phyloP scores from a whole-genome alignment of 345 rosid species.

The Limnanthes douglasii region DNA sequence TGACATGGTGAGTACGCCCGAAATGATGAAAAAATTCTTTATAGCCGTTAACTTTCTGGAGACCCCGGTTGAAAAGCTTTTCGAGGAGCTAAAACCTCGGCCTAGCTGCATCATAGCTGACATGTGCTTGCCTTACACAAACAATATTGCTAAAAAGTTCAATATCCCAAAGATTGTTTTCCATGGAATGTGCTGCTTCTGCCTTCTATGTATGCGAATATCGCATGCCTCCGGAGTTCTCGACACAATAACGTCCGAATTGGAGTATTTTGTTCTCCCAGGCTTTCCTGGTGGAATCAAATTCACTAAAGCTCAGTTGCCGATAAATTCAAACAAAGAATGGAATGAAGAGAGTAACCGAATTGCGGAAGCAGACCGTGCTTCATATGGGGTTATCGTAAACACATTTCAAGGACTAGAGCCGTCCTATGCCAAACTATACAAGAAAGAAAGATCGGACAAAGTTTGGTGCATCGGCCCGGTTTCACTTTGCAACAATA shows the following conservation, averaged over 20 bases:
- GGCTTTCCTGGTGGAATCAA: slow-evolving; percentile 12
- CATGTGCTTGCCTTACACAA: slow-evolving; percentile 17
- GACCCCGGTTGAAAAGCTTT: slow-evolving; percentile 11
- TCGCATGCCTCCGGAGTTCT: slow-evolving; percentile 9
- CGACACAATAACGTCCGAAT: slow-evolving; percentile 4
- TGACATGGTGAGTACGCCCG: slow-evolving; percentile 15
- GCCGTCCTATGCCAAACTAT: slow-evolving; percentile 15
- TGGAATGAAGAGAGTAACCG: slow-evolving; percentile 3
- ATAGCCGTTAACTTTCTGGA: slow-evolving; percentile 12
- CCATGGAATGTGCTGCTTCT: slow-evolving; percentile 25
- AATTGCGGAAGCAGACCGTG: slow-evolving; percentile 7
- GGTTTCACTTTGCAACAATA: slow-evolving; percentile 18
- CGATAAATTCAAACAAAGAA: slow-evolving; percentile 6
- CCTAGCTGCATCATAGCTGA: slow-evolving; percentile 36
- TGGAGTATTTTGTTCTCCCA: slow-evolving; percentile 8
- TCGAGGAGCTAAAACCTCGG: slow-evolving; percentile 13
- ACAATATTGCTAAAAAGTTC: slow-evolving; percentile 18
- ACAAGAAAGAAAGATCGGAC: slow-evolving; percentile 12
- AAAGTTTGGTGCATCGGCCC: slow-evolving; percentile 44
- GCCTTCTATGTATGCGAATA: slow-evolving; percentile 11
- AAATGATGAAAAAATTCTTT: slow-evolving; percentile 9
- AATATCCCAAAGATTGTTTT: slow-evolving; percentile 29
- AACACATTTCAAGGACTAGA: slow-evolving; percentile 35
- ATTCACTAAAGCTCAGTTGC: slow-evolving; percentile 13
- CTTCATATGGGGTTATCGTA: slow-evolving; percentile 14